A percentile compares a stretch with the other conserved stretches of the same genome.
These are phyloP conservation scores for Xerocomus spinulosus DNA, from an alignment of 768 basidiomycete genomes.

Conservation along the genomic window DNA sequence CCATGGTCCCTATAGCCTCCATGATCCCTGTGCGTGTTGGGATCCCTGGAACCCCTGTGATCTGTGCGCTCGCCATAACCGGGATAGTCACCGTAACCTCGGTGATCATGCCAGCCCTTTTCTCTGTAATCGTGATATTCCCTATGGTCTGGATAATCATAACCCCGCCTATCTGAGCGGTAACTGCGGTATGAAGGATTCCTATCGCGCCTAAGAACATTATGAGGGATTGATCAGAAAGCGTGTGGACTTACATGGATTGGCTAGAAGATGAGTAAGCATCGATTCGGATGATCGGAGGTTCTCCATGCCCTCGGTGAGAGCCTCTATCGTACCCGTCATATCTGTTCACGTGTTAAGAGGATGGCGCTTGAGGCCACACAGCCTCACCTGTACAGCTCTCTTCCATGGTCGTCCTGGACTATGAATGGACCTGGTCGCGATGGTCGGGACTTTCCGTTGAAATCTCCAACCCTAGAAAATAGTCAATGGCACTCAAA, in stretches of 20 bases:
- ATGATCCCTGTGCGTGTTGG: constrained; percentile 4
- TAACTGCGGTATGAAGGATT: constrained; percentile 20
- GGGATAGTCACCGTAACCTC: constrained; percentile 15
- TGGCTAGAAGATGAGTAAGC: constrained; percentile 15
- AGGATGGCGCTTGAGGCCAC: background rate
- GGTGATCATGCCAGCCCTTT: constrained; percentile 15
- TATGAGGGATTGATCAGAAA: constrained; percentile 7
- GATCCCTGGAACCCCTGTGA: constrained; percentile 8
- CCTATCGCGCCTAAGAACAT: constrained; percentile 20
- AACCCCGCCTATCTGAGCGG: constrained; percentile 20
- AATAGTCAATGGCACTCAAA: constrained; percentile 1
- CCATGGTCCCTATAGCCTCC: constrained; percentile 4
- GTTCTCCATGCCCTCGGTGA: constrained; percentile 22
- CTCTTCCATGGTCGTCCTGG: constrained; percentile 54
- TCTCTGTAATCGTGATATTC: constrained; percentile 21
- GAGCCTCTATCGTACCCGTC: constrained; percentile 22
- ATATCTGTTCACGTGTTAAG: constrained; percentile 20
- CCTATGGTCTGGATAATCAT: constrained; percentile 21
- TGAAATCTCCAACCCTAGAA: constrained; percentile 51
- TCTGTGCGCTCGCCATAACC: constrained; percentile 16
- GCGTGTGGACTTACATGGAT: constrained; percentile 14
- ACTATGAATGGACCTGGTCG: constrained; percentile 47
- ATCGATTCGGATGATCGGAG: constrained; percentile 25
- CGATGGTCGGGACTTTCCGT: constrained; percentile 21
- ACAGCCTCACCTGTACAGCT: constrained; percentile 49